phyloP scores from a whole-genome alignment of 148 eudicot genomes.

The Tetragonia tetragonoides region DNA sequence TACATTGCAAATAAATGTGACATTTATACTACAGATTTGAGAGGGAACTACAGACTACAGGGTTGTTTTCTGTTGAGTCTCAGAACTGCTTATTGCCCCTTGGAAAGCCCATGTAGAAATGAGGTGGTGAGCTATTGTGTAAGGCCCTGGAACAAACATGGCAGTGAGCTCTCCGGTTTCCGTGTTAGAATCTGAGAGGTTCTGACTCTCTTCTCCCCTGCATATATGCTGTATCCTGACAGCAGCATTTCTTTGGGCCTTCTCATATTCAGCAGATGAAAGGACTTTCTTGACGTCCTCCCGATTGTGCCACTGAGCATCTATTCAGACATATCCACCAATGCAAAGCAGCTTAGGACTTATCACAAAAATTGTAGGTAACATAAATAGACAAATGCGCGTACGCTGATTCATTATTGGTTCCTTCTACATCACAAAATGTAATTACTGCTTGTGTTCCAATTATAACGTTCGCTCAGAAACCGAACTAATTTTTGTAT shows the following conservation, averaged over 20 bases:
- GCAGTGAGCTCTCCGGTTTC: constrained; percentile 95
- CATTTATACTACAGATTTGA: constrained; percentile 40
- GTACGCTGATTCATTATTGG: too few relatives aligned
- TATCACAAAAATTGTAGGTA: not conserved
- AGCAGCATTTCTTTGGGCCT: constrained; percentile 81
- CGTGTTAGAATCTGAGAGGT: constrained; percentile 62
- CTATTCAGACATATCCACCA: constrained; percentile 27
- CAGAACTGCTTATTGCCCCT: constrained; percentile 31
- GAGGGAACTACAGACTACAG: constrained; percentile 17
- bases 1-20: not conserved
- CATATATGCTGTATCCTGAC: constrained; percentile 78
- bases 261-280: constrained; percentile 72
- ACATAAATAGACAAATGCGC: too few relatives aligned
- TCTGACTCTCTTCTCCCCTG: constrained; percentile 62
- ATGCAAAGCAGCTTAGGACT: not conserved
- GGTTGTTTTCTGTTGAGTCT: constrained; percentile 17
- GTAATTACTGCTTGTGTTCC: too few relatives aligned
- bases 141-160: constrained; percentile 92
- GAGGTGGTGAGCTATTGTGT: constrained; percentile 88
- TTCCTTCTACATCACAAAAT: too few relatives aligned
- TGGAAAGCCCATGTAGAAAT: constrained; percentile 75
- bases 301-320: constrained; percentile 91
- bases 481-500: too few relatives aligned
- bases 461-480: too few relatives aligned
- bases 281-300: constrained; percentile 84